Percentiles rank a stretch among this genome's conserved stretches.
Evolutionary conservation across 306 rosid genomes (phyloP).

Genomic region (Datisca glomerata): DNA sequence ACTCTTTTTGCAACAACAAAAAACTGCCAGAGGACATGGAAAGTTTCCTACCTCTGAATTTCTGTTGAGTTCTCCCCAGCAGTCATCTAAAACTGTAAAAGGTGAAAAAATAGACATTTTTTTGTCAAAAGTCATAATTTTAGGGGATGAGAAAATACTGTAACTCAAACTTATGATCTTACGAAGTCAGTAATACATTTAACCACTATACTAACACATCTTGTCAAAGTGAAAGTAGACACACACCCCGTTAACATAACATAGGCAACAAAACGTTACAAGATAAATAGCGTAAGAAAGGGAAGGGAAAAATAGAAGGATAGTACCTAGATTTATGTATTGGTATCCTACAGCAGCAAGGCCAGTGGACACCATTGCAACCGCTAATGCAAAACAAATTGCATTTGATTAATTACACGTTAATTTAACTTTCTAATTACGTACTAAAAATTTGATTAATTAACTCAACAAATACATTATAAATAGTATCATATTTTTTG

Average conservation of each 20-base stretch:
- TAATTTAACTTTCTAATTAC: too few relatives aligned
- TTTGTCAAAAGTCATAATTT: background rate
- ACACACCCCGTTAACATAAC: too few relatives aligned
- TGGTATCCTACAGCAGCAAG: conserved; percentile 55
- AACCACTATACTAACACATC: too few relatives aligned
- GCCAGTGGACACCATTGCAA: conserved; percentile 69
- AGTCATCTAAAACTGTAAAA: conserved; percentile 47
- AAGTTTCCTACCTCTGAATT: conserved; percentile 32
- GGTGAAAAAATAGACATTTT: background rate
- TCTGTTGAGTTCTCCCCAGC: conserved; percentile 68
- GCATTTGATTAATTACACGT: background rate
- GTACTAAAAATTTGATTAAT: too few relatives aligned
- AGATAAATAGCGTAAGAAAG: background rate
- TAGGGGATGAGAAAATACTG: background rate
- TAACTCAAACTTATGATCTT: too few relatives aligned
- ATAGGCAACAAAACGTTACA: background rate
- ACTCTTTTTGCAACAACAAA: background rate
- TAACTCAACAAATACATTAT: too few relatives aligned
- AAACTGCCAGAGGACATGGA: background rate
- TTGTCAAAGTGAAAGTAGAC: too few relatives aligned
- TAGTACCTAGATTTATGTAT: conserved; percentile 51
- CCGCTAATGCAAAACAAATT: conserved; percentile 25
- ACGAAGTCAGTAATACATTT: too few relatives aligned
- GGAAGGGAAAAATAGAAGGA: background rate
- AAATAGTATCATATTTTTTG: too few relatives aligned